phyloP scores from a whole-genome alignment of 306 rosid species.

The Hippophae tibetana region DNA sequence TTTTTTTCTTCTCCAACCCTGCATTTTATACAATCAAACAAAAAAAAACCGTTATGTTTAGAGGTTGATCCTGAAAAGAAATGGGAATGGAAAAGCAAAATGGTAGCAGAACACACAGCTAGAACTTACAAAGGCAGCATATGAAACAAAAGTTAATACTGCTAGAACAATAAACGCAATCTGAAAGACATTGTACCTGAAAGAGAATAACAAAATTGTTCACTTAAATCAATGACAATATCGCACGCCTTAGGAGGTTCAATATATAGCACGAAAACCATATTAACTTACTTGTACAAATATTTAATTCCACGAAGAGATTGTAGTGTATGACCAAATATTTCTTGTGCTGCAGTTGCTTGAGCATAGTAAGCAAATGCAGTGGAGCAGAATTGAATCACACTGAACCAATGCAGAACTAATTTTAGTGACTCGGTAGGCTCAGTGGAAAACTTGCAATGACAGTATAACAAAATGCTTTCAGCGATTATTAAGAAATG shows the following conservation, averaged over 20 bases:
- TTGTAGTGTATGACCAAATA: slow-evolving; percentile 90
- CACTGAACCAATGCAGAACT: slow-evolving; percentile 42
- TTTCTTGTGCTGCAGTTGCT: slow-evolving; percentile 99
- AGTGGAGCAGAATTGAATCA: slow-evolving; percentile 97
- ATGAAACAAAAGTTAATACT: slow-evolving; percentile 82
- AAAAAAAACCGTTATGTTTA: slow-evolving; percentile 14
- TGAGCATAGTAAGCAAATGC: slow-evolving; percentile 99
- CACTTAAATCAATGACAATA: slow-evolving; percentile 3
- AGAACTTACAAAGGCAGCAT: slow-evolving; percentile 73
- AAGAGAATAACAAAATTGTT: slow-evolving; percentile 14
- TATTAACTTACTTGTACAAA: slow-evolving; percentile 76
- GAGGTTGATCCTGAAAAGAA: slow-evolving; percentile 2
- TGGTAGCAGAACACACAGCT: slow-evolving; percentile 1
- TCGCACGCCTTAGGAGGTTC: neutral
- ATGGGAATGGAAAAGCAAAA: neutral
- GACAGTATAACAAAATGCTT: neutral
- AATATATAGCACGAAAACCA: neutral
- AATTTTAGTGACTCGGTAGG: neutral
- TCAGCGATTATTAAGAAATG: no score
- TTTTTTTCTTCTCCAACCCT: slow-evolving; percentile 99
- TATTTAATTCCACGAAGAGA: slow-evolving; percentile 93
- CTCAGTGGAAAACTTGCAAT: neutral
- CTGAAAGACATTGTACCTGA: slow-evolving; percentile 96
- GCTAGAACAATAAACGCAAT: slow-evolving; percentile 77
- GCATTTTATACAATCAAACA: slow-evolving; percentile 14